Base-by-base conservation (phyloP, 1,284 basidiomycete genomes). In the Mycena sp. region DNA sequence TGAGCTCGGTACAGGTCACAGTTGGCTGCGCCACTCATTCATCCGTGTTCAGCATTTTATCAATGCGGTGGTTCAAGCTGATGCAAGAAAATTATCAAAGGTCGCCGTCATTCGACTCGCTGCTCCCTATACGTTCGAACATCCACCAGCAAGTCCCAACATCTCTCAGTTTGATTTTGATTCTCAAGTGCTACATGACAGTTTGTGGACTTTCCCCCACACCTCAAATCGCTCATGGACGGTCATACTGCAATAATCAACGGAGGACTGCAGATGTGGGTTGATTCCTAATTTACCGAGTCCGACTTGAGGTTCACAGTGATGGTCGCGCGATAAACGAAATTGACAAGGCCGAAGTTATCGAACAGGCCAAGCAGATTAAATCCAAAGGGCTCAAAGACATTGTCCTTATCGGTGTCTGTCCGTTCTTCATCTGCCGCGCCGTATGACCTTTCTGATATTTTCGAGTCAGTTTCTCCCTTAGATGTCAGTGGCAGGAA, bases 21-120 rank as follows among this genome's bases (percentile, higher is more conserved):
- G 46, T 48, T 48, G 46, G 46, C 14, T 18, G 25, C 18, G 46
- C n/a, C 13, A 25, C 38, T 61, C 46, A 59, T 38, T 38, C 74
- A 50, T 34, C 30, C 30, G 22, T 38, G 1, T 37, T 22, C 46
- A 72, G 72, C 72, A 75, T 41, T 88, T 88, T 75, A 81, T 87
- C 76, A 88, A 87, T 74, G 87, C 87, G 7, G 85, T 88, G 9
- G 80, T 87, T n/a, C 86, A 88, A 77, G 79, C 82, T 13, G 86
- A 88, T 75, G 77, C 81, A 3, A 76, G 81, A 18, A 80, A 85
- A 25, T 77, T 88, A 18, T 80, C 82, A 20, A 85, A 85, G 73
- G 86, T 88, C 4, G 87, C 86, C 1, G 85, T 88, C 34, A 80
- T 88, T 37, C 83, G 87, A 46, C 78, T 88, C 6, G 85, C 84